phyloP scores from a whole-genome alignment of 306 rosid genomes.

The Coriaria nepalensis region DNA sequence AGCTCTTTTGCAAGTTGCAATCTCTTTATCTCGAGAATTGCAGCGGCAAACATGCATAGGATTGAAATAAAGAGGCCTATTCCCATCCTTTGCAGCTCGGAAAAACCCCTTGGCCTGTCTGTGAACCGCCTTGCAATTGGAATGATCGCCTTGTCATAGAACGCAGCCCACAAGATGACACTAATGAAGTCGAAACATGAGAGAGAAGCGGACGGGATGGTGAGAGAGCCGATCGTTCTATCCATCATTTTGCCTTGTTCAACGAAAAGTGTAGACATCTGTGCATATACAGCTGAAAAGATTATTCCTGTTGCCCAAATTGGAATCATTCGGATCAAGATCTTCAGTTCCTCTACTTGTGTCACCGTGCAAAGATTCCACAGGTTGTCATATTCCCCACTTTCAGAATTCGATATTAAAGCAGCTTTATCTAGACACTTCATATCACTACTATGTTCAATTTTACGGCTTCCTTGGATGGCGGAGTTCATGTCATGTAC shows the following conservation, averaged over 20 bases:
- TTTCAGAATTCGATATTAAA: constrained; percentile 20
- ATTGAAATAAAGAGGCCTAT: constrained; percentile 50
- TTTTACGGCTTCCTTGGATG: constrained; percentile 88
- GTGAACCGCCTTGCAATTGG: constrained; percentile 43
- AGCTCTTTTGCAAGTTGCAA: neutral
- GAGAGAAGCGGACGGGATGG: constrained; percentile 66
- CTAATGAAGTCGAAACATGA: constrained; percentile 51
- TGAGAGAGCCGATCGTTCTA: constrained; percentile 46
- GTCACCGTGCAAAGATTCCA: constrained; percentile 69
- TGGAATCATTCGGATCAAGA: constrained; percentile 40
- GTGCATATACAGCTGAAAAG: constrained; percentile 51
- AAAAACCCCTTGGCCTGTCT: constrained; percentile 49
- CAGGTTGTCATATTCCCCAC: constrained; percentile 20
- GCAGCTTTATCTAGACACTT: constrained; percentile 70
- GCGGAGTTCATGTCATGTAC: constrained; percentile 64
- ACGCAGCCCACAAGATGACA: constrained; percentile 49
- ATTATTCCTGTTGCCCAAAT: constrained; percentile 60
- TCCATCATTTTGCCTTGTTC: constrained; percentile 65
- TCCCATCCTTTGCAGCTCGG: constrained; percentile 62
- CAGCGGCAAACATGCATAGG: constrained; percentile 34
- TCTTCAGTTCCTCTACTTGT: constrained; percentile 65
- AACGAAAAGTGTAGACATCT: constrained; percentile 69
- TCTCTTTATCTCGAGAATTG: neutral
- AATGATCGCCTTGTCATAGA: constrained; percentile 42
- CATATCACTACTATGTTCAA: constrained; percentile 76